Percentiles rank a stretch among this genome's conserved stretches.
These are phyloP conservation scores for Immersiella caudata DNA, from an alignment of 495 filamentous ascomycete genomes.

Conservation along the genomic window DNA sequence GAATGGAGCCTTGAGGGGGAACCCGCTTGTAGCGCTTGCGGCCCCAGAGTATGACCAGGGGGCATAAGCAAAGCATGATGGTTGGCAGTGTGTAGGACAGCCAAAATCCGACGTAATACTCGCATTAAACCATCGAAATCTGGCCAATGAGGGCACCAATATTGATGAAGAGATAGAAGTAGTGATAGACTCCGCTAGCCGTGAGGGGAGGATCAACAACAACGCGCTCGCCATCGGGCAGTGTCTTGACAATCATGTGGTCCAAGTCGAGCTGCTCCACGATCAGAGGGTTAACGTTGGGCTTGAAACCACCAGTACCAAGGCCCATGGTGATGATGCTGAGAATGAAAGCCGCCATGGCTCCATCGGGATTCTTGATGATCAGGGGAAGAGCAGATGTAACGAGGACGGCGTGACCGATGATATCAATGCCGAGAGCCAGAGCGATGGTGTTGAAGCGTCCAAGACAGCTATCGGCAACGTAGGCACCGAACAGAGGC, in stretches of 20 bases:
- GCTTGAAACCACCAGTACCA: conserved; percentile 68
- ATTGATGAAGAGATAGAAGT: conserved; percentile 74
- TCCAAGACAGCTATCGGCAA: conserved; percentile 74
- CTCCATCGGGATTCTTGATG: conserved; percentile 54
- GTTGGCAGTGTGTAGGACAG: conserved; percentile 68
- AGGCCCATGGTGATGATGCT: conserved; percentile 68
- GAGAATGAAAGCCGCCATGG: conserved; percentile 62
- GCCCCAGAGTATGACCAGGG: conserved; percentile 64
- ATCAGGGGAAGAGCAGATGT: conserved; percentile 64
- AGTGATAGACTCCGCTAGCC: conserved; percentile 61
- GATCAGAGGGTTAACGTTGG: conserved; percentile 64
- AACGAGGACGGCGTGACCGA: conserved; percentile 69
- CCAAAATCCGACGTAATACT: conserved; percentile 78
- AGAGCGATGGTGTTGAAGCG: conserved; percentile 69
- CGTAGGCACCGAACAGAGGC: conserved; percentile 66
- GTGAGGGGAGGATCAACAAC: conserved; percentile 72
- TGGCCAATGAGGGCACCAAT: conserved; percentile 60
- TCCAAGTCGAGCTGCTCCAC: conserved; percentile 54
- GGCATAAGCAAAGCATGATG: conserved; percentile 58
- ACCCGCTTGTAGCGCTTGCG: conserved; percentile 60
- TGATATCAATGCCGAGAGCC: conserved; percentile 58
- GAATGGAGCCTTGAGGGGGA: conserved; percentile 65
- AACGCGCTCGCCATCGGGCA: conserved; percentile 61
- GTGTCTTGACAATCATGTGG: conserved; percentile 46
- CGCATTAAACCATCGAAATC: conserved; percentile 63